Evolutionary conservation across 257 asterid species (phyloP).

Genomic region (Voacanga thouarsii): DNA sequence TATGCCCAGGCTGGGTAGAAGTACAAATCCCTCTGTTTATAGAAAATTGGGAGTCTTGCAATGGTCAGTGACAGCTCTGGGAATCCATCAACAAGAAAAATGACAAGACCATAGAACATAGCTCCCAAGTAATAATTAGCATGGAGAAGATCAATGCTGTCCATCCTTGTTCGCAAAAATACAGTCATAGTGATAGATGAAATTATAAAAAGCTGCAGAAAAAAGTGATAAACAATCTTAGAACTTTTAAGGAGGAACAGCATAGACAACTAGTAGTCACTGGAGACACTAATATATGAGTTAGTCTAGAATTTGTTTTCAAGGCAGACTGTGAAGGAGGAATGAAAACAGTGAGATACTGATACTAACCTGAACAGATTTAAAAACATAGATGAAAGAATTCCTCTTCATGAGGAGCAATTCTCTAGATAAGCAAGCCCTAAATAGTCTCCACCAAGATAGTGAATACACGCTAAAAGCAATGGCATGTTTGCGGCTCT

Average conservation of each 20-base stretch:
- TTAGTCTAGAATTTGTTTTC: background rate
- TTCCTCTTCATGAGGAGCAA: slow-evolving; percentile 51
- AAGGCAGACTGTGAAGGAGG: background rate
- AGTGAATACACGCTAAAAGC: slow-evolving; percentile 43
- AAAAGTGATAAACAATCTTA: background rate
- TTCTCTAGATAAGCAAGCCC: slow-evolving; percentile 54
- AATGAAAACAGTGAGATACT: background rate
- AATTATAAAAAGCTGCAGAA: slow-evolving; percentile 42
- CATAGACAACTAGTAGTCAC: background rate
- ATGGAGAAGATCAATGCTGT: slow-evolving; percentile 31
- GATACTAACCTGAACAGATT: slow-evolving; percentile 45
- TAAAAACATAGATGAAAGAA: slow-evolving; percentile 46
- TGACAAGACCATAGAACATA: slow-evolving; percentile 36
- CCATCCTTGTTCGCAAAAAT: slow-evolving; percentile 52
- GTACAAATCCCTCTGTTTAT: slow-evolving; percentile 45
- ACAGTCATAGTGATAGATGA: slow-evolving; percentile 50
- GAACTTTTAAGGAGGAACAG: background rate
- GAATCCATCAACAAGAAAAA: slow-evolving; percentile 46
- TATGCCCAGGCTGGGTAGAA: slow-evolving; percentile 64
- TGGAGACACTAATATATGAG: too few species aligned
- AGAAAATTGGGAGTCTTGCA: slow-evolving; percentile 47
- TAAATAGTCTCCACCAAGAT: slow-evolving; percentile 46
- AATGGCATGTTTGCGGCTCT: slow-evolving; percentile 37
- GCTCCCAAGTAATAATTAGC: slow-evolving; percentile 58
- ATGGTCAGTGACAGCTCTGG: slow-evolving; percentile 53